Base-by-base conservation (phyloP, 2,329 filamentous ascomycete genomes). In the Ophiobolus disseminans region DNA sequence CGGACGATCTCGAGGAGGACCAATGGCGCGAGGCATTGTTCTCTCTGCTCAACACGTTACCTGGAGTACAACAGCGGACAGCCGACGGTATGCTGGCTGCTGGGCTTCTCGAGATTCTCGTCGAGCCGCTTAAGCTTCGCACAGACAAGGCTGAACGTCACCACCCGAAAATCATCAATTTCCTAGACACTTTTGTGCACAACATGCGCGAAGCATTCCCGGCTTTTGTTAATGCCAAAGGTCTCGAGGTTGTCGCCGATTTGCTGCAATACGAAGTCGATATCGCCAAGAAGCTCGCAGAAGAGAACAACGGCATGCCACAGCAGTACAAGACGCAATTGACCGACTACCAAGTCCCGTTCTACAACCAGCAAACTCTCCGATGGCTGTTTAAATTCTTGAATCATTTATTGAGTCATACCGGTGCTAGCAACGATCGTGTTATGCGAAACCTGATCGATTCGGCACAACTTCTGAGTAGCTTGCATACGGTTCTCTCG, bases 381-480 rank as follows among this genome's bases (percentile, higher is more conserved):
- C 92, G 95, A 66, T 95, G 90, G 85, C 80, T 97, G 35, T 88
- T 99, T 73, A 97, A 96, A 72, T 96, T 97, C 68, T 88, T 96
- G 55, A 92, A 96, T 62, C 92, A 97, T 70, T 88, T 97, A 76
- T 96, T 97, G 87, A 78, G 88, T 75, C 73, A 95, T 81, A 81
- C 87, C 78, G 71, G 89, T 45, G 90, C 89, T 48, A 94, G 92
- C 49, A 93, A 92, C 46, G 94, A 97, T 69, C 88, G 94, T 26
- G 79, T 97, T 4, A 79, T 99, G 61, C 86, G 95, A 45, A 99
- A 97, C 66, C 77, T 99, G 50, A 95, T 97, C 38, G 95, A 99
- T 72, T 96, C 94, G 35, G 89, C 92, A 19, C 88, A 89, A 52
- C 80, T 99, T 36, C 80, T 99, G 36, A 82, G 80, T 17, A 90